Evolutionary conservation across 805 yeast species (phyloP).

Genomic region (Ogataea paraovalis): DNA sequence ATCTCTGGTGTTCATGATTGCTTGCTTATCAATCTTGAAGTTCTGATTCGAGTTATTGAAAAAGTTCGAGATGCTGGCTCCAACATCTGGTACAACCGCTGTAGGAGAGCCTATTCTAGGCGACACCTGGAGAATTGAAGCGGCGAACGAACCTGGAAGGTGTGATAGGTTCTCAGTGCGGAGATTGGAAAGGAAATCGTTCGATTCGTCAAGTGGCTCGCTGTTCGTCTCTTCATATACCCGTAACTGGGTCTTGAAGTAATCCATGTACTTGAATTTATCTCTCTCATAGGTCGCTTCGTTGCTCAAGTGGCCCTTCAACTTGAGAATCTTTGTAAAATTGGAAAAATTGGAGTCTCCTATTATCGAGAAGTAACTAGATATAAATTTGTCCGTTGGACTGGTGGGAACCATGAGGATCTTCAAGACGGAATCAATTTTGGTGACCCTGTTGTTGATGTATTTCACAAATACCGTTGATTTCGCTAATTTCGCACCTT

Average conservation of each 20-base stretch:
- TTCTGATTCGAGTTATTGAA: slow-evolving; percentile 18
- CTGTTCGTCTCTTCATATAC: slow-evolving; percentile 29
- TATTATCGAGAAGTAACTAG: slow-evolving; percentile 60
- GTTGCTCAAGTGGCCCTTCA: slow-evolving; percentile 46
- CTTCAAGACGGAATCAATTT: slow-evolving; percentile 62
- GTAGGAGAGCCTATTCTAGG: slow-evolving; percentile 4
- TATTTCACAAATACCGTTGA: slow-evolving; percentile 24
- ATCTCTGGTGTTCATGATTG: slow-evolving; percentile 38
- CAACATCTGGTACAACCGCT: neutral
- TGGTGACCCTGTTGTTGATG: slow-evolving; percentile 23
- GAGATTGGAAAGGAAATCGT: slow-evolving; percentile 23
- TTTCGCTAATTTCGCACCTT: slow-evolving; percentile 28
- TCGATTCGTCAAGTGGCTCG: slow-evolving; percentile 29
- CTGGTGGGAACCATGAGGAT: slow-evolving; percentile 57
- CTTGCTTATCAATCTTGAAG: slow-evolving; percentile 27
- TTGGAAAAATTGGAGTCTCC: slow-evolving; percentile 62
- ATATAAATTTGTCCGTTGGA: slow-evolving; percentile 64
- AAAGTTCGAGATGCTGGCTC: slow-evolving; percentile 13
- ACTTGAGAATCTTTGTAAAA: slow-evolving; percentile 57
- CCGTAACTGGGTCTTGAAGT: slow-evolving; percentile 35
- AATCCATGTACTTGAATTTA: slow-evolving; percentile 34
- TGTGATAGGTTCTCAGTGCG: slow-evolving; percentile 20
- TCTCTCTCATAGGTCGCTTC: slow-evolving; percentile 33
- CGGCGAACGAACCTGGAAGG: slow-evolving; percentile 7
- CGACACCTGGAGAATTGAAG: slow-evolving; percentile 5